Evolutionary conservation across 2,329 filamentous ascomycete genomes (phyloP), one percentile per base, ranked within the genome.

Genomic region (Colletotrichum sp.): DNA sequence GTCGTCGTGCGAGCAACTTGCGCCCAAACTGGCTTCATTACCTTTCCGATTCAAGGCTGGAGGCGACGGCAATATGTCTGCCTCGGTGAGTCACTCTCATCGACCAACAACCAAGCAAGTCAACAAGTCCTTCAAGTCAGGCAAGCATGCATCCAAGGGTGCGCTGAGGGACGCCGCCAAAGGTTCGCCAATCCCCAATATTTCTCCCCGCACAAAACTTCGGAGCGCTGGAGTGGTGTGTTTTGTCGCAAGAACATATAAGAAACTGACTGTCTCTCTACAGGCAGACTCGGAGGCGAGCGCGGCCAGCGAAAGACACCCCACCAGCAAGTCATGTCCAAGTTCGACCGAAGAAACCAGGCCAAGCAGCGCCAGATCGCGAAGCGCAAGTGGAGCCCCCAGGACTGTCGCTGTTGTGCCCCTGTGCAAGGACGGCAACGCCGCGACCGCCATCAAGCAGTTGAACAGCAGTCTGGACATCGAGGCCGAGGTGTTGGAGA

Each of bases 251-350:
- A 21, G n/a, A 52, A 52, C 24, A 67, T 13, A 34, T 10, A 18
- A 2, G 3, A 65, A 70, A 34, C 34, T 68, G 38, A 68, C 18
- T 43, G 8, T 43, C 2, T 48, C 6, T 28, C 10, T 26, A 66
- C 7, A 97, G 95, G 96, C 83, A 97, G 97, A 85, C 90, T 96
- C 71, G 77, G 77, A 55, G 87, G 92, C 81, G 94, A 98, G 82
- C 92, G 90, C 80, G 93, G 93, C 77, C 89, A 89, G 80, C 93
- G 96, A 82, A 98, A 95, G 85, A 98, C 96, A 18, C 95, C 95
- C 71, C 95, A 98, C 84, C 97, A 99, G 84, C 95, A 98, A 87
- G 92, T 98, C 86, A 96, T 98, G 95, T 98, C 96, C 75, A 99
- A 99, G 86, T 91, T 99, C 84, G 96, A 98, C 85, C 94, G 97